Evolutionary conservation across 208 protist genomes (phyloP), one percentile per base, ranked within the genome.

Genomic region (Crithidia thermophila): DNA sequence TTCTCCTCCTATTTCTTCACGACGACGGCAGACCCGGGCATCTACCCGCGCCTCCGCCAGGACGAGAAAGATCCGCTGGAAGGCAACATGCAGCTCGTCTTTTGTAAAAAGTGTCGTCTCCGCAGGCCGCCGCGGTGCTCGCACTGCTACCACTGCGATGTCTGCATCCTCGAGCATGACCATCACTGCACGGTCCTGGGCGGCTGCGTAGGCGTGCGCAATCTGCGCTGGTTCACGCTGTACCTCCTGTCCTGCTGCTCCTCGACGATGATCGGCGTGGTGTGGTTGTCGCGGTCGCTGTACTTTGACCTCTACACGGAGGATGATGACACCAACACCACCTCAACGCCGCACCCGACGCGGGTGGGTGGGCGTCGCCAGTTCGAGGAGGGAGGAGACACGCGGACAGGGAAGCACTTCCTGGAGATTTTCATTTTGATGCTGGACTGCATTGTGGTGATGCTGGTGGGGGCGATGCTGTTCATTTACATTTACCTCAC

Each of bases 131-230:
- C 81, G 11, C 87, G 87, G n/a, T 81, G 87, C 11, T 80, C 89
- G n/a, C 93, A 97, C 64, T 97, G 93, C 79, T 93, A 93, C 63
- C 39, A 73, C 14, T 97, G 93, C 62, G 72, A 81, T 23, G 88
- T 95, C 6, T 97, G 93, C 64, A 81, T 97, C 11, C 52, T 82
- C 11, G 87, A 90, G 36, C 88, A 93, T 55, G 93, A 97, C 59
- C 93, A 97, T 49, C 93, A 97, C 68, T 97, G 93, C 63, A 80
- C 72, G 31, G 66, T 96, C n/a, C 27, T 96, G n/a, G 93, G 90
- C 27, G 84, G 81, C 28, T 96, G 91, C 66, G 83, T 97, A 10
- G 93, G 90, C 5, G 55, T 81, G 65, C 82, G 93, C 21, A 95
- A 78, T 43, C 65, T 94, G 31, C 93, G 93, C 25, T 97, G 84